Base-by-base conservation (phyloP, 1,284 basidiomycete genomes). In the Sutorius eximius region DNA sequence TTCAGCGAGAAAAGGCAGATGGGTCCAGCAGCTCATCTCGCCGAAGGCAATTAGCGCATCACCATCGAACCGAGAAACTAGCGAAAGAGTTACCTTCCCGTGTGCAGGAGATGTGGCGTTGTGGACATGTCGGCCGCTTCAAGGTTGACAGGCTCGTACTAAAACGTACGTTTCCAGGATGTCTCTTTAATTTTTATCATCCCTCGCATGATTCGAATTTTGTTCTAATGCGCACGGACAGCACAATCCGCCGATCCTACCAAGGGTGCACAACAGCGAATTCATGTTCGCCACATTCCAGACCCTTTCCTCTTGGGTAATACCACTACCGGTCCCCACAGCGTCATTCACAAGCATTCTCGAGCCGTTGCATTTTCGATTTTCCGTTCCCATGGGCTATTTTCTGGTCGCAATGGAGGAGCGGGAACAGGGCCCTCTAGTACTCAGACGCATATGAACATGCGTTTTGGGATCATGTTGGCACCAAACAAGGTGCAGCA, bases 291-390 rank as follows among this genome's bases (percentile, higher is more conserved):
- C 3, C 82, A 84, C 55, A 75, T 82, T 54, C 71, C 76, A 16
- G 82, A 82, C 60, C 78, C 79, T 0, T 72, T 51, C 42, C 40
- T 66, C 27, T 67, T 69, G 44, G 65, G 69, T 4, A 76, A 74
- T 45, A 74, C 67, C 11, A 72, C 70, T 15, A 78, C 78, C 42
- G 85, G 86, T 1, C 88, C 88, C 1, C 75, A 77, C 34, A 78
- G 82, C 22, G 83, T 87, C 53, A 81, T 91, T 40, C 89, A 91
- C 68, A 88, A 88, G 59, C 89, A 91, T 64, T 90, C 89, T 2
- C 82, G 84, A 53, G 86, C 86, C 5, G 70, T 81, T 30, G 89
- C 87, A 1, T 91, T 90, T 69, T 88, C 87, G 1, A 81, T 91
- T 53, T 86, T 86, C 68, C 81, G 87, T 45, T 79, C 80, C 45